A percentile compares a stretch with the other conserved stretches of the same genome.
These are phyloP conservation scores for Hirsutella minnesotensis DNA, from an alignment of 2,329 filamentous ascomycete genomes.

Conservation along the genomic window DNA sequence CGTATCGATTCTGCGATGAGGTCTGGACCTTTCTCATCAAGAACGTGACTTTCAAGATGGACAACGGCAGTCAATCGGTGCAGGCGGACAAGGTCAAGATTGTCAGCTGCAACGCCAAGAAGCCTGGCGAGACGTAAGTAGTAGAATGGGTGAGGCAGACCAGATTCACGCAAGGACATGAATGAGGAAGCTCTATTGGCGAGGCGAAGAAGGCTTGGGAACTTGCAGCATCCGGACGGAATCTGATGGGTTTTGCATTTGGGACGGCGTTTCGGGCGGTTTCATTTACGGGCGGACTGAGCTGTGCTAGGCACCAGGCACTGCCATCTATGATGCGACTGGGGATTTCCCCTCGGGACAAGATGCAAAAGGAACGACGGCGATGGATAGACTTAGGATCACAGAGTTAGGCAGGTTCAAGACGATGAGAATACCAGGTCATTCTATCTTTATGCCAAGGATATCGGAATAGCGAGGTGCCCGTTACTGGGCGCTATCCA, in stretches of 20 bases:
- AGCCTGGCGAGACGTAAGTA: slow-evolving; percentile 26
- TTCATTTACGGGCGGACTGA: neutral
- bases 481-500: too few relatives aligned
- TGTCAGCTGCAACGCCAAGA: slow-evolving; percentile 91
- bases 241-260: neutral
- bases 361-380: too few relatives aligned
- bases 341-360: too few relatives aligned
- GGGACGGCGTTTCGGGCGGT: neutral
- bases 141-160: neutral
- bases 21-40: slow-evolving; percentile 99
- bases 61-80: slow-evolving; percentile 61
- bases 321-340: neutral
- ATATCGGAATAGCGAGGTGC: too few relatives aligned
- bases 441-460: too few relatives aligned
- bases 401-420: too few relatives aligned
- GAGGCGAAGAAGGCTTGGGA: too few relatives aligned
- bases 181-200: too few relatives aligned
- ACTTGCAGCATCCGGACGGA: too few relatives aligned
- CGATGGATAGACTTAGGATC: too few relatives aligned
- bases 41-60: slow-evolving; percentile 97
- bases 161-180: neutral
- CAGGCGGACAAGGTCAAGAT: slow-evolving; percentile 94
- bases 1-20: slow-evolving; percentile 98
- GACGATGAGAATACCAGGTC: too few relatives aligned
- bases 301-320: neutral